Conservation (phyloP, 306 rosid species). For the Ormosia semicastrata region DNA sequence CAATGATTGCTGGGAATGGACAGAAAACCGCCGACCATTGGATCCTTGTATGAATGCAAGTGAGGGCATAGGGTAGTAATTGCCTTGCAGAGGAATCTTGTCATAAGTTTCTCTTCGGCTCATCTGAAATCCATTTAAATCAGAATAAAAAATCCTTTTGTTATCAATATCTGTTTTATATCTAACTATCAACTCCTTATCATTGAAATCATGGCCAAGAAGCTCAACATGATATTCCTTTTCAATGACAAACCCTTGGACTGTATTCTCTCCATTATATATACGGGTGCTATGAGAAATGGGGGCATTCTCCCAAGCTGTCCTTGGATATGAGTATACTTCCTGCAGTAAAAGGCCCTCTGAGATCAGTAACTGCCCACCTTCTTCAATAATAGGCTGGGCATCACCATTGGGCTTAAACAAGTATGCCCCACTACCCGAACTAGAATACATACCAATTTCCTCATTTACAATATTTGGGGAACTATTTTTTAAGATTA, state of each 20-base stretch:
- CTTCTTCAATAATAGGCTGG: constrained; percentile 57
- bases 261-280: constrained; percentile 60
- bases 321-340: constrained; percentile 80
- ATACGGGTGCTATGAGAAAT: constrained; percentile 91
- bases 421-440: constrained; percentile 88
- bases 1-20: constrained; percentile 84
- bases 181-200: constrained; percentile 86
- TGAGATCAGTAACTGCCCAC: constrained; percentile 64
- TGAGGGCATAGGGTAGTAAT: constrained; percentile 94
- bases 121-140: constrained; percentile 95
- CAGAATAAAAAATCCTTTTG: constrained; percentile 79
- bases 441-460: constrained; percentile 79
- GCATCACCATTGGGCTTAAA: constrained; percentile 87
- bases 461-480: constrained; percentile 69
- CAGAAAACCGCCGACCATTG: constrained; percentile 81
- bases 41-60: constrained; percentile 86
- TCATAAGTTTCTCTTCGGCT: constrained; percentile 92
- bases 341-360: constrained; percentile 90
- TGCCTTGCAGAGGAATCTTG: constrained; percentile 95
- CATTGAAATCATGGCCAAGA: constrained; percentile 58
- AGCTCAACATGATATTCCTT: constrained; percentile 99
- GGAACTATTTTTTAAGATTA: constrained; percentile 42
- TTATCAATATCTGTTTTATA: constrained; percentile 77
- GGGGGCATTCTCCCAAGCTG: constrained; percentile 72
- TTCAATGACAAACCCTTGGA: constrained; percentile 75